phyloP scores from a whole-genome alignment of 805 yeast genomes.

The Yamadazyma olivae region DNA sequence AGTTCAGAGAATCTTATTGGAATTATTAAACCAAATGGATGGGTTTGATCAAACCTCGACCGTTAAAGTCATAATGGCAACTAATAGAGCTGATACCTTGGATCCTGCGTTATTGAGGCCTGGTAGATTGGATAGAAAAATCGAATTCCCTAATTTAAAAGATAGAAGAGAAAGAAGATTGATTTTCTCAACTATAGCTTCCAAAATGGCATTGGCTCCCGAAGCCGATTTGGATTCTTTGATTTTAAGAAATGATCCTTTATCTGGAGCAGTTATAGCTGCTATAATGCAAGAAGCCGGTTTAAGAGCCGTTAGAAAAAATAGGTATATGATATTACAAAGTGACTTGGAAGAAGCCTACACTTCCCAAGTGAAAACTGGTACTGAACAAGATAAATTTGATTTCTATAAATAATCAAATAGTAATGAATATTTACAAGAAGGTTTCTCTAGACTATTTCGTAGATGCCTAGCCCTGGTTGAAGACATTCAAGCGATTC shows the following conservation, averaged over 20 bases:
- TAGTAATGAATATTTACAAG: not conserved
- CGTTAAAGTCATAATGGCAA: constrained; percentile 98
- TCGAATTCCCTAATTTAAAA: constrained; percentile 93
- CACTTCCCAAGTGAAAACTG: constrained; percentile 93
- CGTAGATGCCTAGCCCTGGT: constrained; percentile 67
- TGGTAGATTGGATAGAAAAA: constrained; percentile 96
- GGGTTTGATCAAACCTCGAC: constrained; percentile 96
- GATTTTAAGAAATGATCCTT: constrained; percentile 92
- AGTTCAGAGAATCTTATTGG: constrained; percentile 96
- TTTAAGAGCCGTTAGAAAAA: constrained; percentile 95
- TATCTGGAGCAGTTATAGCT: constrained; percentile 96
- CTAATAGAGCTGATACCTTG: constrained; percentile 98
- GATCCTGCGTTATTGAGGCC: constrained; percentile 98
- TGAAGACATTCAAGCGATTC: constrained; percentile 44
- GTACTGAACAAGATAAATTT: constrained; percentile 93
- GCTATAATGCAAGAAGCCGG: constrained; percentile 99
- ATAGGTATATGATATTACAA: constrained; percentile 94
- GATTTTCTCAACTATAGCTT: constrained; percentile 91
- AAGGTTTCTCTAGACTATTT: constrained; percentile 17
- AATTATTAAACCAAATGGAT: constrained; percentile 97
- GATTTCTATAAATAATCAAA: constrained; percentile 80
- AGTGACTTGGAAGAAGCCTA: constrained; percentile 97
- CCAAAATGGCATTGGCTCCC: constrained; percentile 97
- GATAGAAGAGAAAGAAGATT: constrained; percentile 98
- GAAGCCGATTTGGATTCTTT: constrained; percentile 95